Evolutionary conservation across 2,329 filamentous ascomycete species (phyloP), one percentile per base, ranked within the genome.

Genomic region (Macrophomina pseudophaseolina): DNA sequence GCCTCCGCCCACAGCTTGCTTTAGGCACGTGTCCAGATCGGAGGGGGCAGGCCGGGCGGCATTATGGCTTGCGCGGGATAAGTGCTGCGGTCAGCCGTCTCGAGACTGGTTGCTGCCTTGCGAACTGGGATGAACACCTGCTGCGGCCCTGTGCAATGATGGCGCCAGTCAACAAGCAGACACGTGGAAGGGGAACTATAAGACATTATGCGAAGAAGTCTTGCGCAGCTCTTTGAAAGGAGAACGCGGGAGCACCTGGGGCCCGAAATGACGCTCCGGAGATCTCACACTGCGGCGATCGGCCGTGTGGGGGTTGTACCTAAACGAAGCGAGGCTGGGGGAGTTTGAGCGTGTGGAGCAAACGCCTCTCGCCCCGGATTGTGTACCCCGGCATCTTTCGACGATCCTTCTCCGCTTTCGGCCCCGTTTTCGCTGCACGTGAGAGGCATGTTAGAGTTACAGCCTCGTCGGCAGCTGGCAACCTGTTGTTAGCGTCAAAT

Each of bases 61-160:
- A 32, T 62, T 38, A 64, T 64, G 60, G 46, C 60, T 53, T 23
- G 48, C 33, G 38, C 60, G 38, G 48, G 46, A 46, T 28, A 63
- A 32, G 33, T 44, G 35, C 60, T 64, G 60, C 58, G 58, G 58
- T 62, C 42, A 62, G 44, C 58, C 44, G 58, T 62, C 49, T 30
- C 30, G 44, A 32, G 40, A 23, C 42, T 30, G 30, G 44, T 23
- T 48, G 58, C 42, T 33, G 58, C 42, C 58, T 49, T 49, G 38
- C n/a, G 14, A 18, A 8, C 44, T 16, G 4, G 23, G 6, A 33
- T 28, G 56, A 35, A n/a, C 28, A 54, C 18, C 60, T 14, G 46
- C 59, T 52, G 48, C 23, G 60, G 48, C 11, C 38, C 5, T 64
- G 60, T 64, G 33, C 35, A 11, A 32, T 30, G 23, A 23, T 12